Evolutionary conservation across 352 stramenopile species (phyloP), one percentile per base, ranked within the genome.

Genomic region (Pythium inflatum): DNA sequence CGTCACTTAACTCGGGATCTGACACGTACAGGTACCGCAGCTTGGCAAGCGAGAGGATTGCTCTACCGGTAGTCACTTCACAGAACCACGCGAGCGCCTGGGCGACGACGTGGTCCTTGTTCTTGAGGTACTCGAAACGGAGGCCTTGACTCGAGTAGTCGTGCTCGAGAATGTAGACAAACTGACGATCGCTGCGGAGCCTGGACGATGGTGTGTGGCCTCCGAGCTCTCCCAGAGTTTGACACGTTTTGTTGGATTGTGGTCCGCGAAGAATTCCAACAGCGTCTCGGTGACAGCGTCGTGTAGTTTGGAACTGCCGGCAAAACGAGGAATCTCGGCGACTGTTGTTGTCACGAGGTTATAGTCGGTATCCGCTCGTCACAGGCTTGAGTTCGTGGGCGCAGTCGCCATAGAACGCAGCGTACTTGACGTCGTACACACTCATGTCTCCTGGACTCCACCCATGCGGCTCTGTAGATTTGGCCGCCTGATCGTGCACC

Each of bases 101-200:
- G 0, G 68, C 55, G 8, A 74, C 41, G 1, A 49, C 16, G 9
- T 48, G 60, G 14, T 74, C 60, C 20, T 66, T 61, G 60, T 63
- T 63, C 61, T 74, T 74, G 54, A 74, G 53, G 33, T 74, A 63
- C 16, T 27, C 25, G n/a, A 69, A 74, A 24, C 40, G 64, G 12
- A 74, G 36, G 12, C 45, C 40, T 14, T 31, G 38, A 22, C 53
- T 43, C 25, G 60, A 63, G 55, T 74, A 70, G 34, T 62, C 57
- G 53, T 74, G 61, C 28, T 70, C 60, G 11, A 74, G 68, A 30
- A 74, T 45, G 34, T 74, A 74, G 12, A 70, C 68, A 31, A 74
- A 50, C n/a, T 70, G 38, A 27, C 50, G 33, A 34, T 64, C 49
- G 9, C 66, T n/a, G n/a, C n/a, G n/a, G n/a, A n/a, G n/a, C n/a